These are phyloP conservation scores for Saccharomyces hybrid DNA, from an alignment of 1,139 yeast genomes.

Conservation along the genomic window DNA sequence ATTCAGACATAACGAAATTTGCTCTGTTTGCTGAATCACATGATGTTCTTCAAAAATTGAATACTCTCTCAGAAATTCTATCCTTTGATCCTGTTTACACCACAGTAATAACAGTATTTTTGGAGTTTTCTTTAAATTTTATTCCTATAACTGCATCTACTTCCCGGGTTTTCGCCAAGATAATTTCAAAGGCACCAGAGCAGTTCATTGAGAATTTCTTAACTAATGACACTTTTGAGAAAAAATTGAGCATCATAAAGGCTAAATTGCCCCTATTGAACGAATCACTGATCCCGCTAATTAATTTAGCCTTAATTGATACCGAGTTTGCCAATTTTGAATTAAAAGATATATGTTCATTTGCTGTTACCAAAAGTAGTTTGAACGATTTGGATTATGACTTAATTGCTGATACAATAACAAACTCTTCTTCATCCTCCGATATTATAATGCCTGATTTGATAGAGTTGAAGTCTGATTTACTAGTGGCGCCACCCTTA, in stretches of 20 bases:
- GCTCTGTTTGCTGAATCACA: constrained; percentile 42
- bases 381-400: constrained; percentile 31
- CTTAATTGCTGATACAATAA: constrained; percentile 26
- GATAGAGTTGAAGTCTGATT: constrained; percentile 36
- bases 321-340: constrained; percentile 62
- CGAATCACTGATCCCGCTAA: constrained; percentile 52
- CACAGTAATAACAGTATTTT: constrained; percentile 52
- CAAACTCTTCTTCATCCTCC: constrained; percentile 7
- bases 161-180: constrained; percentile 43
- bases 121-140: constrained; percentile 57
- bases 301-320: constrained; percentile 55
- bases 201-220: constrained; percentile 53
- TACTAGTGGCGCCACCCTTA: constrained; percentile 38
- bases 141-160: constrained; percentile 51
- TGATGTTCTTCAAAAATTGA: constrained; percentile 43
- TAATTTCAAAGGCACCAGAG: constrained; percentile 50
- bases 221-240: constrained; percentile 45
- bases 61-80: constrained; percentile 38
- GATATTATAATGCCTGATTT: constrained; percentile 19
- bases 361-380: constrained; percentile 39
- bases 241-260: constrained; percentile 51
- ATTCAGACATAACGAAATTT: constrained; percentile 19
- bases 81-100: constrained; percentile 49
- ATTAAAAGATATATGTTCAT: constrained; percentile 52
- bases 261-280: constrained; percentile 59